Evolutionary conservation across 2,329 filamentous ascomycete genomes (phyloP), one percentile per base, ranked within the genome.

Genomic region (Myriosclerotinia curreyana): DNA sequence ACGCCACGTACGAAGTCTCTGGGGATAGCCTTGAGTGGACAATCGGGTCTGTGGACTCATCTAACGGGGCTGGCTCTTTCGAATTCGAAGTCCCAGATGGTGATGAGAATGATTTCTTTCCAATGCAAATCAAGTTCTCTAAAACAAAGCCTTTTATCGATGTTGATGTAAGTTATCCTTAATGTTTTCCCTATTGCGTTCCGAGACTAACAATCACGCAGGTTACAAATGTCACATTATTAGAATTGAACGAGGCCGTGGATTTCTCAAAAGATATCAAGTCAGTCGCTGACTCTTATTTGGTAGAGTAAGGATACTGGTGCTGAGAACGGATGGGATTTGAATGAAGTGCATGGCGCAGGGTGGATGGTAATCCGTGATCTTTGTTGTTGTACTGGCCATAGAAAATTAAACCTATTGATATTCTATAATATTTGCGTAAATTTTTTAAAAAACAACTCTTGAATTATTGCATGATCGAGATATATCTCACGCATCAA

Each of bases 21-120:
- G 95, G 93, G 34, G 94, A 98, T 76, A 91, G 87, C 75, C 78
- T 99, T 64, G 94, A 98, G 75, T 99, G 95, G 95, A 90, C 88
- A 50, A 90, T 99, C 71, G 94, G 95, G 66, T 84, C 86, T 5
- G 87, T 98, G 49, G 90, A 93, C 72, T 88, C 92, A 59, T 88
- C 88, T 65, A 96, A 95, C 75, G 79, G 87, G 22, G 92, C 82
- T 49, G 95, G 95, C 22, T 89, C 90, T 54, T 98, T 99, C 73
- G 95, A 99, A 76, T 98, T 99, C 70, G 95, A 98, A 77, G 92
- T 92, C 1, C 87, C 91, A 75, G 91, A 91, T 14, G 85, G 87
- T 63, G 91, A 93, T 70, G 95, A 98, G 75, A 88, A 91, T 64
- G 93, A 97, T 72, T 98, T 98, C 80, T 99, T 99, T 86, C 95